A percentile compares a stretch with the other conserved stretches of the same genome.
Conservation (phyloP, 495 filamentous ascomycete genomes). For the Cenococcum geophilum region DNA sequence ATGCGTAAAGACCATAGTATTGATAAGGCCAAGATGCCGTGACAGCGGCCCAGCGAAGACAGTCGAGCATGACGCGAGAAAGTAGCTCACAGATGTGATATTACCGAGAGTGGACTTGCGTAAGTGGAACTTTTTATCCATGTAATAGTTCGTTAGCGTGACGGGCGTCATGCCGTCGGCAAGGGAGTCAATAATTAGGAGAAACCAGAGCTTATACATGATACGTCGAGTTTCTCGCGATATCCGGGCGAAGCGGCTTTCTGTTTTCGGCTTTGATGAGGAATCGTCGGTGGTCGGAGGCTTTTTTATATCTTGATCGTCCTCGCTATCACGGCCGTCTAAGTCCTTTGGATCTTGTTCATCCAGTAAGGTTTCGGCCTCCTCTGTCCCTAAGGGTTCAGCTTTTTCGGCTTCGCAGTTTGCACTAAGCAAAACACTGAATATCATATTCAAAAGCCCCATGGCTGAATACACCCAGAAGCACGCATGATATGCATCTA, state of each 20-base stretch:
- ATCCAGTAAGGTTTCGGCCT: conserved; percentile 26
- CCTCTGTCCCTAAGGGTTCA: neutral
- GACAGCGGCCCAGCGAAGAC: conserved; percentile 70
- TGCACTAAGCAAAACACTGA: conserved; percentile 53
- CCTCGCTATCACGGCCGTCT: neutral
- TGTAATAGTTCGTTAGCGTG: conserved; percentile 51
- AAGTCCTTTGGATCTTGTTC: conserved; percentile 6
- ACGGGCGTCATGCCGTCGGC: conserved; percentile 70
- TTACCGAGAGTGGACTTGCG: conserved; percentile 48
- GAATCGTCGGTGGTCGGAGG: conserved; percentile 52
- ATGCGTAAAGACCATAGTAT: conserved; percentile 86
- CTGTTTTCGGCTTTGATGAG: conserved; percentile 49
- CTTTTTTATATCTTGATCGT: conserved; percentile 31
- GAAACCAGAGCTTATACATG: conserved; percentile 63
- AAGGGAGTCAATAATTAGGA: conserved; percentile 75
- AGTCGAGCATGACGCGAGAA: conserved; percentile 61
- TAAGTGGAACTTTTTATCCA: conserved; percentile 67
- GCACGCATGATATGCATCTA: conserved; percentile 58
- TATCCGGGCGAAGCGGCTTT: conserved; percentile 46
- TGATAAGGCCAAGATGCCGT: conserved; percentile 69
- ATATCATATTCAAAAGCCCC: conserved; percentile 57
- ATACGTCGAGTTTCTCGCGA: conserved; percentile 44
- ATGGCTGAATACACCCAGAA: conserved; percentile 68
- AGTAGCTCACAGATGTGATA: conserved; percentile 33
- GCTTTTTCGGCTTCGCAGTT: conserved; percentile 48